Evolutionary conservation across 352 stramenopile species (phyloP), one percentile per base, ranked within the genome.

Genomic region (Phytophthora hybrid): DNA sequence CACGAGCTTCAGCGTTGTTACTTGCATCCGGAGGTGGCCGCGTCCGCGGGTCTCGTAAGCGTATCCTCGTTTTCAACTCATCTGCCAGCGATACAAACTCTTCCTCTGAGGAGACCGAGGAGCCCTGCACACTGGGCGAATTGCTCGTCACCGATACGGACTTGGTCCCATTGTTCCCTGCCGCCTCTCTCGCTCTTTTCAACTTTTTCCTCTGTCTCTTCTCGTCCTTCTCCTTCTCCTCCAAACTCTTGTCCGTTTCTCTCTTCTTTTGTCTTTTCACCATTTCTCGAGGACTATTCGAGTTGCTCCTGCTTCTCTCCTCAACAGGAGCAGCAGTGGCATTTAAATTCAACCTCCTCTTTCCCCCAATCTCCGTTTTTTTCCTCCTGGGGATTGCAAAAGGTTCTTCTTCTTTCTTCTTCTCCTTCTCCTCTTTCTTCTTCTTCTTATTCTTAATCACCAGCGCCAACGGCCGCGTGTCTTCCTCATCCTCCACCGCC

Each of bases 371-470:
- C 9, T 61, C 34, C 3, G 14, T 11, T 21, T 75, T 65, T 29
- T 72, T 90, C 1, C 59, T 73, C 64, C 67, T 71, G 1, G 77
- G 72, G 23, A 87, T 88, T 6, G 73, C 76, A 51, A 87, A 87
- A 2, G 44, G 9, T 10, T 71, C 39, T 11, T 41, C 34, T 41
- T 41, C 34, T 41, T 41, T 13, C 10, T 41, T 49, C 41, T 73
- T 18, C 34, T 63, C n/a, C 23, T 70, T 13, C 46, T 39, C 32
- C 14, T 66, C 31, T 16, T 44, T 64, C 34, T 51, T 71, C 34
- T 61, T 56, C 26, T 62, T 71, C 32, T 61, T 71, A 16, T 26
- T 65, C 44, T 57, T 71, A 23, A 69, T 19, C 10, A 67, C 10
- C 21, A 57, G 29, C 9, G 55, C 37, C 44, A 75, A 44, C 31